Percentiles rank a stretch among this genome's conserved stretches.
Conservation (phyloP, 495 filamentous ascomycete species). For the Entonaema liquescens region DNA sequence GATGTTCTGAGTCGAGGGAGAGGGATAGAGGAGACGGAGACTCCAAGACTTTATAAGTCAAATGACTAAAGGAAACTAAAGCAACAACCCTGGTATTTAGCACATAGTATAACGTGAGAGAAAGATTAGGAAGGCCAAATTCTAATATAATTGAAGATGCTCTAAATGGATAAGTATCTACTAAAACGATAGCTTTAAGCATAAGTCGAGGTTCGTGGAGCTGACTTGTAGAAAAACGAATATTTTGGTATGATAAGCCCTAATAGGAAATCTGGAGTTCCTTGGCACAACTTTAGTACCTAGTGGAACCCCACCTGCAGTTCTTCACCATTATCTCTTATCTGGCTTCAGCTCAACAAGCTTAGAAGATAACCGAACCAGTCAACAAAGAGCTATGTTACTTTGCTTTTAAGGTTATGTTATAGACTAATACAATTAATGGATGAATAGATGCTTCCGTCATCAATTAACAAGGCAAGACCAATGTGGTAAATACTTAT, state of each 20-base stretch:
- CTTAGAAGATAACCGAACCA: background rate
- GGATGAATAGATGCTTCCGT: conserved; percentile 39
- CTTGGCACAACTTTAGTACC: conserved; percentile 19
- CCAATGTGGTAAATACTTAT: conserved; percentile 18
- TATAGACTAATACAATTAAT: background rate
- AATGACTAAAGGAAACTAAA: conserved; percentile 11
- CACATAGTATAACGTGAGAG: conserved; percentile 15
- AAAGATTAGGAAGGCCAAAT: conserved; percentile 11
- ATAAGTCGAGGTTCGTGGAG: conserved; percentile 23
- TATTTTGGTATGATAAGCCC: conserved; percentile 27
- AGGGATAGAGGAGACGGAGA: background rate
- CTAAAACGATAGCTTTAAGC: conserved; percentile 29
- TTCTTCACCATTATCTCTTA: background rate
- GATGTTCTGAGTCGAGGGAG: conserved; percentile 14
- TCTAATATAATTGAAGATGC: conserved; percentile 18
- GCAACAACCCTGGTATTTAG: background rate
- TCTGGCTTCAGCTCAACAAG: conserved; percentile 17
- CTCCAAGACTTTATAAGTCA: conserved; percentile 8
- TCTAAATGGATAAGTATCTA: conserved; percentile 4
- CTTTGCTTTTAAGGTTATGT: background rate
- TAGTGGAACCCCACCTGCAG: background rate
- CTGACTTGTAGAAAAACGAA: conserved; percentile 26
- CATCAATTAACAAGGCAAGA: conserved; percentile 28
- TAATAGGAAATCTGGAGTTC: conserved; percentile 26
- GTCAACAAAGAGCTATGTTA: conserved; percentile 1